phyloP scores from a whole-genome alignment of 768 basidiomycete species.

The Coprinopsis cinerea region DNA sequence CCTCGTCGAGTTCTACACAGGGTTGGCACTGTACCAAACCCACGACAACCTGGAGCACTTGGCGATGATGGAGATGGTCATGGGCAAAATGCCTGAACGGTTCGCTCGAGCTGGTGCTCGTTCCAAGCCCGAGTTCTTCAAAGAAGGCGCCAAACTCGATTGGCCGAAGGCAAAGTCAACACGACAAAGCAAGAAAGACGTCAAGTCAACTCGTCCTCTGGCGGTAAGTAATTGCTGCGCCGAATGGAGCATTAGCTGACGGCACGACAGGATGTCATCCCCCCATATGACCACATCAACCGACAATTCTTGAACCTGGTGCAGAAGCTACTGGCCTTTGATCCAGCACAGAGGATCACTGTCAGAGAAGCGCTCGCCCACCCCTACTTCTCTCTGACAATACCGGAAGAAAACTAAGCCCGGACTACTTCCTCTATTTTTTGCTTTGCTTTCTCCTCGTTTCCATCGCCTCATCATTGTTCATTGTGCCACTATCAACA shows the following conservation, averaged over 20 bases:
- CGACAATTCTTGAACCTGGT: constrained; percentile 85
- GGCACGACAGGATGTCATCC: constrained; percentile 70
- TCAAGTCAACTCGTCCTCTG: constrained; percentile 75
- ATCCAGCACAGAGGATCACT: constrained; percentile 81
- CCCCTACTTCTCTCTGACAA: constrained; percentile 71
- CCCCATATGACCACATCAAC: constrained; percentile 66
- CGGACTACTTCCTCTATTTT: constrained; percentile 1
- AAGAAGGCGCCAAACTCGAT: constrained; percentile 76
- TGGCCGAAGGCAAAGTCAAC: constrained; percentile 89
- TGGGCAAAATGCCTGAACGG: constrained; percentile 94
- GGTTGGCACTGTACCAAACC: constrained; percentile 97
- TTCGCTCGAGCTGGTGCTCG: constrained; percentile 72
- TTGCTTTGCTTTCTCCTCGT: constrained; percentile 9
- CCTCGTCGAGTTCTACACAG: constrained; percentile 97
- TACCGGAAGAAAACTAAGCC: constrained; percentile 68
- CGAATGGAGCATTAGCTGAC: constrained; percentile 6
- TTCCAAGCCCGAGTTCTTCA: constrained; percentile 91
- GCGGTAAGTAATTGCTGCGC: constrained; percentile 48
- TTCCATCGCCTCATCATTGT: constrained; percentile 9
- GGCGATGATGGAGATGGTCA: constrained; percentile 99
- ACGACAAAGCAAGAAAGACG: constrained; percentile 90
- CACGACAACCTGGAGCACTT: constrained; percentile 99
- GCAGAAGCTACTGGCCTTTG: constrained; percentile 80
- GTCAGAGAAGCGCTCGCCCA: constrained; percentile 86
- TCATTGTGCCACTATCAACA: constrained; percentile 6